Percentiles rank a stretch among this genome's conserved stretches.
These are phyloP conservation scores for Gnomoniopsis sp. DNA, from an alignment of 2,329 filamentous ascomycete species.

Conservation along the genomic window DNA sequence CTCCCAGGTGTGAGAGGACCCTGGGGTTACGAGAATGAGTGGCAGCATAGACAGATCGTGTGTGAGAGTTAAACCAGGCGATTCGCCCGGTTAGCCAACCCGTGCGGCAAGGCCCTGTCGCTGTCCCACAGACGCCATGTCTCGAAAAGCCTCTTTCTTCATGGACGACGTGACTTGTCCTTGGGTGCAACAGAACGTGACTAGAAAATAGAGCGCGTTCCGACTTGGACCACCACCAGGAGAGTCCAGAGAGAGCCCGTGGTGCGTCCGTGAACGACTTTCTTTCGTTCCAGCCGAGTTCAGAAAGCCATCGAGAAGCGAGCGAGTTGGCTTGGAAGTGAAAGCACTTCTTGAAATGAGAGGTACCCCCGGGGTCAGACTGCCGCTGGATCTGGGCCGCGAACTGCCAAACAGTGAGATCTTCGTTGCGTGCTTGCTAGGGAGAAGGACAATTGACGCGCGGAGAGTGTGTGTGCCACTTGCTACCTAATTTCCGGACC, in stretches of 20 bases:
- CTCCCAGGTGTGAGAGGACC: neutral
- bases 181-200: neutral
- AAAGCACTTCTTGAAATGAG: neutral
- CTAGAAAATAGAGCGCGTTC: constrained; percentile 5
- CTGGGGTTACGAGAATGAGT: too few species aligned
- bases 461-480: constrained; percentile 4
- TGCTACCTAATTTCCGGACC: constrained; percentile 5
- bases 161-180: neutral
- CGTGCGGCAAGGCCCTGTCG: neutral
- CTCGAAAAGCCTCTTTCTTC: neutral
- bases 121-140: neutral
- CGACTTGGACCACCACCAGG: constrained; percentile 14
- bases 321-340: neutral
- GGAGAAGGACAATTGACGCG: constrained; percentile 3
- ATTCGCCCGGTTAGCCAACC: neutral
- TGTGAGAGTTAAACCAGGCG: neutral
- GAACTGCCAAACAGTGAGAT: constrained; percentile 1
- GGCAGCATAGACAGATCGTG: neutral
- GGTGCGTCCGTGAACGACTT: too few species aligned
- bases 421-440: constrained; percentile 11
- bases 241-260: constrained; percentile 6
- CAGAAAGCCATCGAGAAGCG: neutral
- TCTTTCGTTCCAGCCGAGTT: constrained; percentile 10
- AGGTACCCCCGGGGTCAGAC: neutral
- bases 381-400: neutral